These are phyloP conservation scores for Neurospora sp. DNA, from an alignment of 495 filamentous ascomycete species.

Conservation along the genomic window DNA sequence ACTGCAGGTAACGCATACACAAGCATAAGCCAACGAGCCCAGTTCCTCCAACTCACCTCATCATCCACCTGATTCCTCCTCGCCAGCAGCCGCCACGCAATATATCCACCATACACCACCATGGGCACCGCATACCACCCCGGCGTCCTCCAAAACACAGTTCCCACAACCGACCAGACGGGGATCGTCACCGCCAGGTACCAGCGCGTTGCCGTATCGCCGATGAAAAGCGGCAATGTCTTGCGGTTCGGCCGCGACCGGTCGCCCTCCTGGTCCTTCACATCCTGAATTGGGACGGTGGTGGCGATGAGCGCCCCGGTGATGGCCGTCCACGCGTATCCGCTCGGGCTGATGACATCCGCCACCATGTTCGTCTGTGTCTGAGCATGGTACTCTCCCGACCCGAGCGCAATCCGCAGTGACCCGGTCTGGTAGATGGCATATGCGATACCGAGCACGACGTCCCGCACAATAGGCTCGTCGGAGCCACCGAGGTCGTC, in stretches of 20 bases:
- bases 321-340: conserved; percentile 34
- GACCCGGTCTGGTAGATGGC: conserved; percentile 23
- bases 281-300: conserved; percentile 38
- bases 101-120: background rate
- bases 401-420: conserved; percentile 13
- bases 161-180: no score
- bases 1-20: background rate
- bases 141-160: no score
- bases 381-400: background rate
- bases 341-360: conserved; percentile 6
- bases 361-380: background rate
- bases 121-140: background rate
- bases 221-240: no score
- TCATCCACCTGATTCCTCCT: background rate
- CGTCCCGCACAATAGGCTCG: conserved; percentile 30
- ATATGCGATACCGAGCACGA: conserved; percentile 35
- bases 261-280: no score
- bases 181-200: no score
- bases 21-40: background rate
- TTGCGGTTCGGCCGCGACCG: no score
- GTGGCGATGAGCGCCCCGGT: conserved; percentile 34
- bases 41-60: background rate
- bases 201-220: no score
- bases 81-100: background rate
- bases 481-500: conserved; percentile 43